Conservation (phyloP, 2,329 filamentous ascomycete genomes). For the Neonectria ditissima region DNA sequence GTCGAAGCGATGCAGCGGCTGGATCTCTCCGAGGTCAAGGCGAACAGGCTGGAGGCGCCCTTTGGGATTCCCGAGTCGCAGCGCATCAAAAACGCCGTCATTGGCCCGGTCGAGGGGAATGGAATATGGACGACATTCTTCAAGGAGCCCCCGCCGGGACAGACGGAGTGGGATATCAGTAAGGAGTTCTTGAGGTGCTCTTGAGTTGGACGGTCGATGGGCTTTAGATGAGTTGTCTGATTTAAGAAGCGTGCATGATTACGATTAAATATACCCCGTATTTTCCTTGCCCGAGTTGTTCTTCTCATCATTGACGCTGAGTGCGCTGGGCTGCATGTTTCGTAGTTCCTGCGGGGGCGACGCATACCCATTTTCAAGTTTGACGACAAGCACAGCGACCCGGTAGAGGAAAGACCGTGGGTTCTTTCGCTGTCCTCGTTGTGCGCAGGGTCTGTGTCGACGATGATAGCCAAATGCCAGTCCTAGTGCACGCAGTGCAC, state of each 20-base stretch:
- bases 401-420: no score
- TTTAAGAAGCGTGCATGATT: background rate
- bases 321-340: background rate
- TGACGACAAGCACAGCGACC: background rate
- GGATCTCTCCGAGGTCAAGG: slow-evolving; percentile 21
- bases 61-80: slow-evolving; percentile 44
- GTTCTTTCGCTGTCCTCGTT: no score
- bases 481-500: no score
- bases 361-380: background rate
- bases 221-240: background rate
- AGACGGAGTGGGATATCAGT: slow-evolving; percentile 45
- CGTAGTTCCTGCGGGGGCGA: background rate
- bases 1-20: slow-evolving; percentile 36
- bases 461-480: no score
- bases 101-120: slow-evolving; percentile 40
- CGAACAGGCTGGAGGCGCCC: slow-evolving; percentile 37
- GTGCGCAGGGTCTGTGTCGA: no score
- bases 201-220: background rate
- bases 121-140: slow-evolving; percentile 49
- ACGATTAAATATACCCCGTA: background rate
- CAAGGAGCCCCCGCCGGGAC: slow-evolving; percentile 37
- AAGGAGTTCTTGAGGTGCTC: slow-evolving; percentile 44
- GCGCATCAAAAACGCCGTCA: slow-evolving; percentile 48
- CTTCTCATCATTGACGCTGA: background rate
- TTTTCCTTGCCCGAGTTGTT: background rate